A percentile compares a stretch with the other conserved stretches of the same genome.
Conservation (phyloP, 257 asterid genomes). For the Ilex asprella region DNA sequence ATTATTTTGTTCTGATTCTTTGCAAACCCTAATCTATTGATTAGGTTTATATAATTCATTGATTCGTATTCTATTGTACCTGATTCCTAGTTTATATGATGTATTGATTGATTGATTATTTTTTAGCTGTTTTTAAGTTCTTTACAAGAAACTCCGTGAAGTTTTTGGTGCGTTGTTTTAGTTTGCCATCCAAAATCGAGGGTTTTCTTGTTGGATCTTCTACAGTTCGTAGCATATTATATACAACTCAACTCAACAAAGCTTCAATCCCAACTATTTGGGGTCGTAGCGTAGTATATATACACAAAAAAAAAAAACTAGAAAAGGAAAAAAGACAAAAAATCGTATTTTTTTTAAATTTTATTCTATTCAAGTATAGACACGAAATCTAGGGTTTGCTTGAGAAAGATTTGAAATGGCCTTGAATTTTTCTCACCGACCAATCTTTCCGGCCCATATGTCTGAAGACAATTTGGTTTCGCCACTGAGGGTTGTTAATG, state of each 20-base stretch:
- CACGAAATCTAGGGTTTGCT: constrained; percentile 16
- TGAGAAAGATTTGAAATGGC: constrained; percentile 67
- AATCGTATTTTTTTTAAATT: not conserved
- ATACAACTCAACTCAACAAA: not conserved
- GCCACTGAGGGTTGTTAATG: constrained; percentile 56
- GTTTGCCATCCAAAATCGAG: constrained; percentile 80
- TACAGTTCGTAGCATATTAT: not conserved
- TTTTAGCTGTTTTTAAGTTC: constrained; percentile 21
- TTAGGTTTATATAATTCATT: constrained; percentile 19
- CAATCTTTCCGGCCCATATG: constrained; percentile 39
- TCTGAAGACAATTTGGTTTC: constrained; percentile 62
- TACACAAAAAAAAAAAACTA: constrained; percentile 4
- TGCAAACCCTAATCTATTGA: not conserved
- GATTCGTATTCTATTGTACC: constrained; percentile 27
- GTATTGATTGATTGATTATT: constrained; percentile 19
- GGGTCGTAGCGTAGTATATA: not conserved
- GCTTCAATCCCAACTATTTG: no score
- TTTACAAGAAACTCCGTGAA: constrained; percentile 66
- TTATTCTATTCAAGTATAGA: constrained; percentile 1
- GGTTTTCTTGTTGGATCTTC: constrained; percentile 54
- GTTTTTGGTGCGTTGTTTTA: constrained; percentile 81
- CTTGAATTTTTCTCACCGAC: constrained; percentile 73
- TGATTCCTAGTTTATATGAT: constrained; percentile 12
- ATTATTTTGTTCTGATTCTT: not conserved
- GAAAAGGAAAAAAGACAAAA: not conserved